phyloP scores from a whole-genome alignment of 805 yeast species.

The Sugiyamaella lignohabitans region DNA sequence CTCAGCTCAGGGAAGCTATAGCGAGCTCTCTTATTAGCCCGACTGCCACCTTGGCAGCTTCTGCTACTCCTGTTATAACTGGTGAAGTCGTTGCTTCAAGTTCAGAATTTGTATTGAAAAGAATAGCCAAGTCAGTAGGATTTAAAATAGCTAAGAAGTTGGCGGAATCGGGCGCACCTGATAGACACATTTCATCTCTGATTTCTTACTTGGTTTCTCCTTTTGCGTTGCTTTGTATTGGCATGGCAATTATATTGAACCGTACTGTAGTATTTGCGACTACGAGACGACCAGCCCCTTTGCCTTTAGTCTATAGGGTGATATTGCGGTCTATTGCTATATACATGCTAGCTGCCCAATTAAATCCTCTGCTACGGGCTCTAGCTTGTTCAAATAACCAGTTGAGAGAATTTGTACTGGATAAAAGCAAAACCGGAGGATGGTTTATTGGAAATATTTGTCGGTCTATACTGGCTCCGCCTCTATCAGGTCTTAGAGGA shows the following conservation, averaged over 20 bases:
- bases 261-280: slow-evolving; percentile 55
- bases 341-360: slow-evolving; percentile 31
- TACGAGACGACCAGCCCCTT: slow-evolving; percentile 36
- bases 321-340: slow-evolving; percentile 38
- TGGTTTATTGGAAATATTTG: not conserved
- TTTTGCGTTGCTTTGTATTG: slow-evolving; percentile 40
- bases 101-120: not conserved
- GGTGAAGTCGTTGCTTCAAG: not conserved
- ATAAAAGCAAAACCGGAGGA: too few relatives aligned
- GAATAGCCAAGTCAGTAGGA: not conserved
- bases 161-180: slow-evolving; percentile 2
- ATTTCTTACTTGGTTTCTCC: slow-evolving; percentile 24
- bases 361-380: slow-evolving; percentile 34
- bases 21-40: not conserved
- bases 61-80: not conserved
- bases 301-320: slow-evolving; percentile 32
- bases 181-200: slow-evolving; percentile 12
- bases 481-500: not conserved
- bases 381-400: slow-evolving; percentile 27
- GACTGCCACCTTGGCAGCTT: not conserved
- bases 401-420: slow-evolving; percentile 8
- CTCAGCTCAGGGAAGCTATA: not conserved
- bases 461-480: not conserved
- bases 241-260: slow-evolving; percentile 52
- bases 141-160: not conserved